These are phyloP conservation scores for Tetraselmis striata DNA, from an alignment of 139 green algal genomes.

Conservation along the genomic window DNA sequence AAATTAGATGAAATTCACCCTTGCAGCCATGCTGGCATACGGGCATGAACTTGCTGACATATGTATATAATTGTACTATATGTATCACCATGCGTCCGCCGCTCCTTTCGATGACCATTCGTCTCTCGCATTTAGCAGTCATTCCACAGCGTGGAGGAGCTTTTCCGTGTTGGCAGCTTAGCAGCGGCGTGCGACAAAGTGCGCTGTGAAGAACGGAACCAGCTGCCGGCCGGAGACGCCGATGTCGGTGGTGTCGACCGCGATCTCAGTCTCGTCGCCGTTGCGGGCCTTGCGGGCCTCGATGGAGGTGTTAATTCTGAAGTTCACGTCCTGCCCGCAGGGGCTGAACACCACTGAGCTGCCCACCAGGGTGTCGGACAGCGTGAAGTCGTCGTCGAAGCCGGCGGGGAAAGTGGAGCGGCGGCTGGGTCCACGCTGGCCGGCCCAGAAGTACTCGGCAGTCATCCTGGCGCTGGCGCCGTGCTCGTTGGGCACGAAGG, in stretches of 20 bases:
- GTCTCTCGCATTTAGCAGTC: no score
- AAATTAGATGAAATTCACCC: no score
- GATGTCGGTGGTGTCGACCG: not conserved
- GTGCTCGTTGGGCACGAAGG: not conserved
- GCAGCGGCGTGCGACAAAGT: not conserved
- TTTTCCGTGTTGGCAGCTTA: no score
- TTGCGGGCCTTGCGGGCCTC: not conserved
- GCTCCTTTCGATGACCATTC: no score
- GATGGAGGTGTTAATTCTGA: not conserved
- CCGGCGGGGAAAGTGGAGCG: not conserved
- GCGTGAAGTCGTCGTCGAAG: not conserved
- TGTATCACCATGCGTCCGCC: no score
- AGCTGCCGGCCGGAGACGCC: not conserved
- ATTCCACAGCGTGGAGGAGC: no score
- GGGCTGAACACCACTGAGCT: not conserved
- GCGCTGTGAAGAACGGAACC: not conserved
- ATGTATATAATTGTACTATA: no score
- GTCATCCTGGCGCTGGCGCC: not conserved
- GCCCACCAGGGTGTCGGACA: not conserved
- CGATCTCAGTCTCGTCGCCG: not conserved
- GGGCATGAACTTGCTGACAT: no score
- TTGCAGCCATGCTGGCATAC: no score
- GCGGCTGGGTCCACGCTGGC: not conserved
- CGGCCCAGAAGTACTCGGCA: not conserved
- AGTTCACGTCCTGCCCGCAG: not conserved